Conservation (phyloP, 805 yeast genomes). For the Ogataea populi-albae region DNA sequence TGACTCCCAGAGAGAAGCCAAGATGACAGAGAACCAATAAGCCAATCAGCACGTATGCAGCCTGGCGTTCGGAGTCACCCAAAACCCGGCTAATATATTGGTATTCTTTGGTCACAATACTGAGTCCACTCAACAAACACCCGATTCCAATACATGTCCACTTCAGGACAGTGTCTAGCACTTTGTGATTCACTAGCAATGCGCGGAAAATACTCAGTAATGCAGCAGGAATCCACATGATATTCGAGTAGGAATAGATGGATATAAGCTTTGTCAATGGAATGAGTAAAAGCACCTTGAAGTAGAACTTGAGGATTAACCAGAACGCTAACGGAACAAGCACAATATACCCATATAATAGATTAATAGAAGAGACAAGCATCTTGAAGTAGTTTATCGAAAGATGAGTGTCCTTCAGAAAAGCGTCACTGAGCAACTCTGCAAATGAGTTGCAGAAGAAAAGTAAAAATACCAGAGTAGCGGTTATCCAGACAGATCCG, state of each 20-base stretch:
- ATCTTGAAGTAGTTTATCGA: constrained; percentile 55
- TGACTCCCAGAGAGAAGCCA: constrained; percentile 61
- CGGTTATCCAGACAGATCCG: constrained; percentile 90
- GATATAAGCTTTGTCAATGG: constrained; percentile 62
- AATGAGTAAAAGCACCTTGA: constrained; percentile 46
- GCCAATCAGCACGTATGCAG: constrained; percentile 36
- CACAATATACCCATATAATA: constrained; percentile 76
- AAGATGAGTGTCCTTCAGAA: constrained; percentile 40
- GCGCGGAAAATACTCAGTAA: constrained; percentile 57
- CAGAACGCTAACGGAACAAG: constrained; percentile 59
- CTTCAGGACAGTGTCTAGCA: constrained; percentile 49
- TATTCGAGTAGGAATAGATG: constrained; percentile 80
- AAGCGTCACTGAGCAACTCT: constrained; percentile 51
- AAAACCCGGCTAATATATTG: constrained; percentile 37
- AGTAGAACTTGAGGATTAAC: constrained; percentile 47
- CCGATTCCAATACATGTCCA: constrained; percentile 64
- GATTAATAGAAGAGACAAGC: constrained; percentile 62
- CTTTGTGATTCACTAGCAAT: constrained; percentile 43
- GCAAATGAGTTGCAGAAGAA: constrained; percentile 75
- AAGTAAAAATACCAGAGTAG: constrained; percentile 69
- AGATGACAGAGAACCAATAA: constrained; percentile 48
- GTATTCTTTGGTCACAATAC: constrained; percentile 46
- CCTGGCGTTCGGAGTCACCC: constrained; percentile 37
- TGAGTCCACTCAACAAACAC: constrained; percentile 56
- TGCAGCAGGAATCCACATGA: constrained; percentile 84